Base-by-base conservation (phyloP, 2,329 filamentous ascomycete genomes). In the Talaromyces sp. region DNA sequence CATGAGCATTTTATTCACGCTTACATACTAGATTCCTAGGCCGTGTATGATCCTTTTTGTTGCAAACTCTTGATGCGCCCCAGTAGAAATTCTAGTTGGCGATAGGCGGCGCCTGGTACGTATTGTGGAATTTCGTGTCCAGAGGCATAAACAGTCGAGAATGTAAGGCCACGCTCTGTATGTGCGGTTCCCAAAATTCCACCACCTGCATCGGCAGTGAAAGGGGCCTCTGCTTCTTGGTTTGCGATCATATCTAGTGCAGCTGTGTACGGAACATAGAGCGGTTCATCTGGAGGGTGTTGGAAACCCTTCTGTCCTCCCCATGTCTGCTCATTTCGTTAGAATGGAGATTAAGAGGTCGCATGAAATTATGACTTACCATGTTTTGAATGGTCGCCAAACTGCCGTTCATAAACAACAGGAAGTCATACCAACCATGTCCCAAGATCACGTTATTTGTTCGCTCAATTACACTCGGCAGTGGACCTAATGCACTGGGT, bases 361-460 rank as follows among this genome's bases (percentile, higher is more conserved):
- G 11, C 5, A 33, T n/a, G n/a, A 6, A 11, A 11, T n/a, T n/a
- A 35, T 6, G 3, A 22, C 43, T 24, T 24, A 46, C 43, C 85
- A 92, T 90, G 75, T 91, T 91, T 67, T 93, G 89, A 53, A 92
- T 86, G 1, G 82, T 81, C 6, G 90, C 75, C 1, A 93, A 77
- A 0, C 88, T 88, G 14, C 88, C 89, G 67, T 89, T 88, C 63
- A 80, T 77, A 20, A 87, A 76, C 9, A 90, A 78, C 54, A 89
- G 80, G 65, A 81, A 88, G 72, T 91, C 90, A 10, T 87, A 79
- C 44, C 82, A 75, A 10, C 88, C 90, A 65, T 92, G 88, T 2
- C 80, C 86, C 64, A 94, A 85, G 60, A 94, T 80, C 8, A 90
- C 89, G 56, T 87, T 86, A 42, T 87, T 80, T 1, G 88, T 89